A percentile compares a stretch with the other conserved stretches of the same genome.
These are phyloP conservation scores for Yamadazyma diddensiae DNA, from an alignment of 1,139 yeast genomes.

Conservation along the genomic window DNA sequence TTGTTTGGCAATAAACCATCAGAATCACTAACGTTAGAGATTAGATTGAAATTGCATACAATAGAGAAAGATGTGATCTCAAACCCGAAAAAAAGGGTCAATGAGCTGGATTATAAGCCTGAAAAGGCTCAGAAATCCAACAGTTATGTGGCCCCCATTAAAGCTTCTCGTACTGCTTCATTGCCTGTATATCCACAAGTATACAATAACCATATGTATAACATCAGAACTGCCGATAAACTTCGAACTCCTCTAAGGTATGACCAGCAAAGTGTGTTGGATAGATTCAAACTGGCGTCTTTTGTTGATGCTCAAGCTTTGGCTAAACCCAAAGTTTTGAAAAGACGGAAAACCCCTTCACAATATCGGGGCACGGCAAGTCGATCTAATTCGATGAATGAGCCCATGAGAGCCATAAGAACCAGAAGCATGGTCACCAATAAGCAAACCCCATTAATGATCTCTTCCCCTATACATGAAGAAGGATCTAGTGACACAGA, in stretches of 20 bases:
- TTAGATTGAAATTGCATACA: slow-evolving; percentile 56
- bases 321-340: slow-evolving; percentile 28
- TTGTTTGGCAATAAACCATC: slow-evolving; percentile 43
- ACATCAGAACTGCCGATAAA: slow-evolving; percentile 43
- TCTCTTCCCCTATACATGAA: slow-evolving; percentile 43
- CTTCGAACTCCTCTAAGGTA: slow-evolving; percentile 37
- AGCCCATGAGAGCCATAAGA: slow-evolving; percentile 43
- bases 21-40: slow-evolving; percentile 60
- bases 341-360: slow-evolving; percentile 28
- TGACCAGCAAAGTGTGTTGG: slow-evolving; percentile 43
- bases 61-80: slow-evolving; percentile 20
- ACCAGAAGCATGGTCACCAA: slow-evolving; percentile 41
- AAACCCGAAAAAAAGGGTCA: neutral
- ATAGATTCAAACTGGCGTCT: slow-evolving; percentile 48
- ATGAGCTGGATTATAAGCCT: neutral
- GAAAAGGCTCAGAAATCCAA: slow-evolving; percentile 4
- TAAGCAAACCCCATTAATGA: slow-evolving; percentile 24
- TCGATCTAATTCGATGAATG: slow-evolving; percentile 12
- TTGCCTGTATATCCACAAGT: slow-evolving; percentile 53
- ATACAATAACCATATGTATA: slow-evolving; percentile 39
- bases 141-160: slow-evolving; percentile 21
- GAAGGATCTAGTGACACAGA: slow-evolving; percentile 35
- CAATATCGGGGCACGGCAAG: slow-evolving; percentile 3
- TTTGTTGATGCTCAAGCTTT: slow-evolving; percentile 41
- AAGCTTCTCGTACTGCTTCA: slow-evolving; percentile 66